Percentiles rank a stretch among this genome's conserved stretches.
phyloP scores from a whole-genome alignment of 306 rosid species.

The Crataegus laevigata region DNA sequence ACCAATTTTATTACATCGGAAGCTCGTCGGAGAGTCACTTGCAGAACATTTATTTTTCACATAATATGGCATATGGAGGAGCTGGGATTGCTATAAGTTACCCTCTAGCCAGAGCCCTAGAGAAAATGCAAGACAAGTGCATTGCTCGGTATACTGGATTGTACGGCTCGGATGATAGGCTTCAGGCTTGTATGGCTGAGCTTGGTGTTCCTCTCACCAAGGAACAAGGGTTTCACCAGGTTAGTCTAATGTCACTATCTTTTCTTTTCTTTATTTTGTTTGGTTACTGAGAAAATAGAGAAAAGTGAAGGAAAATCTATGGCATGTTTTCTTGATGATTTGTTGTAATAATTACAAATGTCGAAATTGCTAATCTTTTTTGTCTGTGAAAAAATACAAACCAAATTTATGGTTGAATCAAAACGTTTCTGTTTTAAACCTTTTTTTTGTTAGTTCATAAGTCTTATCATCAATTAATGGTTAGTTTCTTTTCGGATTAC shows the following conservation, averaged over 20 bases:
- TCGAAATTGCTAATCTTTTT: background rate
- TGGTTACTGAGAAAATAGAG: background rate
- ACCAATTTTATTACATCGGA: conserved; percentile 58
- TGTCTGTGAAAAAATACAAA: background rate
- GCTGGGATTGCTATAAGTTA: conserved; percentile 73
- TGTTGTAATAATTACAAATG: too few relatives aligned
- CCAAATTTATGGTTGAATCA: background rate
- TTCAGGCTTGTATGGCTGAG: conserved; percentile 81
- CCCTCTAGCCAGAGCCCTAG: conserved; percentile 46
- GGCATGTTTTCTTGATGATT: background rate
- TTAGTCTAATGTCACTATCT: conserved; percentile 6
- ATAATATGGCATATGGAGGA: conserved; percentile 70
- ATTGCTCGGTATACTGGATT: conserved; percentile 46
- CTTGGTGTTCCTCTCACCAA: conserved; percentile 74
- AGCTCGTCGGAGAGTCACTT: conserved; percentile 63
- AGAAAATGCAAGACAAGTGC: conserved; percentile 65
- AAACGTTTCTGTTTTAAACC: background rate
- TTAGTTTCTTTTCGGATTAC: background rate
- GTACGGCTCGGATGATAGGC: conserved; percentile 69
- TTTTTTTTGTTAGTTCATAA: too few relatives aligned
- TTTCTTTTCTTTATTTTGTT: background rate
- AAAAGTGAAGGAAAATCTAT: background rate
- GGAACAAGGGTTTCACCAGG: conserved; percentile 77
- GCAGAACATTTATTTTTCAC: conserved; percentile 60
- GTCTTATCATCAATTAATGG: background rate